A percentile compares a stretch with the other conserved stretches of the same genome.
phyloP scores from a whole-genome alignment of 441 rosid species.

The Francoa sonchifolia region DNA sequence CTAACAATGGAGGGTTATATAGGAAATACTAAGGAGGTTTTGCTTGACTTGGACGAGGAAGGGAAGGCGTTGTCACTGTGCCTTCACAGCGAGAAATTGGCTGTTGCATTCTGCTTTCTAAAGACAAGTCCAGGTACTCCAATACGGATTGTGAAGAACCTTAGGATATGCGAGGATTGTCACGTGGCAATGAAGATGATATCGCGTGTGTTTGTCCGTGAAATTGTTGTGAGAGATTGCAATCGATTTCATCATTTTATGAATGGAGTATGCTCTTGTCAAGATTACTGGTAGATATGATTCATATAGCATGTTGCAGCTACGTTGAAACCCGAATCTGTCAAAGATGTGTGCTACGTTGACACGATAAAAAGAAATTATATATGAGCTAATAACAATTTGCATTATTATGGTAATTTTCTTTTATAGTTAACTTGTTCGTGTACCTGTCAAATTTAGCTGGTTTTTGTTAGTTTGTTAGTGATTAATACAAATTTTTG shows the following conservation, averaged over 20 bases:
- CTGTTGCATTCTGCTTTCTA: constrained; percentile 51
- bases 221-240: constrained; percentile 54
- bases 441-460: too few species aligned
- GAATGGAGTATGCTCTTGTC: constrained; percentile 56
- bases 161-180: constrained; percentile 50
- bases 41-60: constrained; percentile 33
- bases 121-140: constrained; percentile 39
- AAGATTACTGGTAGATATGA: constrained; percentile 46
- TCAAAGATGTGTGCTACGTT: too few species aligned
- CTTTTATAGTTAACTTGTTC: too few species aligned
- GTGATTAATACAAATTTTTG: too few species aligned
- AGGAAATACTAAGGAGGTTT: constrained; percentile 34
- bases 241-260: constrained; percentile 59
- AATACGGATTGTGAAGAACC: constrained; percentile 46
- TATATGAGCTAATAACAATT: too few species aligned
- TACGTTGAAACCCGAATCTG: too few species aligned
- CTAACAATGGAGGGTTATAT: constrained; percentile 28
- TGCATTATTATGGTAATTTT: too few species aligned
- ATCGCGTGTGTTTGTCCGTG: constrained; percentile 40
- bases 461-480: too few species aligned
- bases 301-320: background rate
- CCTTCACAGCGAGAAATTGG: constrained; percentile 61
- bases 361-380: too few species aligned
- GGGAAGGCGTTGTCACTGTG: constrained; percentile 39
- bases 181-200: constrained; percentile 42